phyloP scores from a whole-genome alignment of 179 eudicot species.

The Gypsophila paniculata region DNA sequence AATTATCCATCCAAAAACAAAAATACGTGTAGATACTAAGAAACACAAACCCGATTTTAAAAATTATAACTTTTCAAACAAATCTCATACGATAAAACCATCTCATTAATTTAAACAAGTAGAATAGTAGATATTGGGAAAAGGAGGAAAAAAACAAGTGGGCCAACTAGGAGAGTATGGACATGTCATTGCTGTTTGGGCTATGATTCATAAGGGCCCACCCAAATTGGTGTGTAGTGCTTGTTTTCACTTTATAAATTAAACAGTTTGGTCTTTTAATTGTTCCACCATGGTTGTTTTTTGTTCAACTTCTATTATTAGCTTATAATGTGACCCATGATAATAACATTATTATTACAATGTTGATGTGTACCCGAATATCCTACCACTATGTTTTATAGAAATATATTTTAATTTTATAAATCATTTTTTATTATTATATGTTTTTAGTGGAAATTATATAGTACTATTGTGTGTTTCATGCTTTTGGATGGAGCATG shows the following conservation, averaged over 20 bases:
- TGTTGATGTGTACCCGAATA: constrained; percentile 15
- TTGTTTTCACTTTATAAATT: constrained; percentile 5
- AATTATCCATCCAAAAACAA: no score
- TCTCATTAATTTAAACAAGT: no score
- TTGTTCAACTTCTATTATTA: neutral
- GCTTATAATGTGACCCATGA: neutral
- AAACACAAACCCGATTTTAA: no score
- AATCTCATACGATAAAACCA: no score
- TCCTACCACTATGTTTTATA: constrained; percentile 15
- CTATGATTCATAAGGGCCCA: constrained; percentile 34
- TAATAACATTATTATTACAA: constrained; percentile 1
- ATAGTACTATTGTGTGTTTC: neutral
- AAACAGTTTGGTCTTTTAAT: constrained; percentile 1
- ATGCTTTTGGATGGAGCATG: constrained; percentile 16
- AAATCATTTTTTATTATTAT: neutral
- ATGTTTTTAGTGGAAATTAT: neutral
- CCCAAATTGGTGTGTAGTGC: constrained; percentile 24
- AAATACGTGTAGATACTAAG: no score
- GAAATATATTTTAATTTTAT: neutral
- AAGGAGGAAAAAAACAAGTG: constrained; percentile 9
- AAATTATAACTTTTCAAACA: no score
- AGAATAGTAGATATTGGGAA: no score
- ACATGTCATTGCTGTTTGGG: constrained; percentile 34
- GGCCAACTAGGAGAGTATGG: constrained; percentile 23
- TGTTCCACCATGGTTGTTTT: neutral